A percentile compares a stretch with the other conserved stretches of the same genome.
Evolutionary conservation across 331 rosid genomes (phyloP).

Genomic region (Malus hybrid): DNA sequence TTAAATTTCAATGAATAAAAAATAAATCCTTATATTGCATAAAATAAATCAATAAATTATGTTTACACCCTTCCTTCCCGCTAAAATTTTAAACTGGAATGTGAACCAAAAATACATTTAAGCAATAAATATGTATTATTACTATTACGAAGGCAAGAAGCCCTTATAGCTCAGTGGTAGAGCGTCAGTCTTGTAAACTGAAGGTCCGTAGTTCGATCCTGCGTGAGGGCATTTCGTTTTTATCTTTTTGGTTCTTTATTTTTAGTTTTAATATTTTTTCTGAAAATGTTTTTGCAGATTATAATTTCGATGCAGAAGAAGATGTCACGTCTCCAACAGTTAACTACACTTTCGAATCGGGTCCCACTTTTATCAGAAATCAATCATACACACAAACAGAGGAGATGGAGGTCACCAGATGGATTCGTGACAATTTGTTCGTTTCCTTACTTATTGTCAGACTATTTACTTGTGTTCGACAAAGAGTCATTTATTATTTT

Average conservation of each 20-base stretch:
- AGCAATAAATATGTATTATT: rapidly evolving
- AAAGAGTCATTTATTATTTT: no score
- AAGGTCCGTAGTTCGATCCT: constrained; percentile 85
- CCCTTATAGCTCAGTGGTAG: constrained; percentile 83
- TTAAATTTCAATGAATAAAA: no score
- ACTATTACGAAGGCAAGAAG: not conserved
- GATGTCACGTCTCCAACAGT: not conserved
- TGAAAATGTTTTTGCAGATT: not conserved
- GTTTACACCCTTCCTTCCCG: no score
- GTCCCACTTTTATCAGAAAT: not conserved
- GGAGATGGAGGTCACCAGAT: no score
- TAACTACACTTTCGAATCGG: not conserved
- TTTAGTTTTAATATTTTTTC: not conserved
- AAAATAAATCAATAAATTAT: no score
- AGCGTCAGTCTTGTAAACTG: constrained; percentile 87
- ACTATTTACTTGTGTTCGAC: no score
- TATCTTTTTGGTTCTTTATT: rapidly evolving
- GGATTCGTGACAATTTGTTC: not conserved
- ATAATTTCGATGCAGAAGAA: not conserved
- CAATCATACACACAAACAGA: not conserved
- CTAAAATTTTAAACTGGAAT: no score
- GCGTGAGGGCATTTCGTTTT: constrained; percentile 43
- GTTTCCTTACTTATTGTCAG: no score
- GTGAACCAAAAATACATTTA: no score
- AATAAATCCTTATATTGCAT: no score